phyloP scores from a whole-genome alignment of 306 rosid species.

The Luffa aegyptiaca region DNA sequence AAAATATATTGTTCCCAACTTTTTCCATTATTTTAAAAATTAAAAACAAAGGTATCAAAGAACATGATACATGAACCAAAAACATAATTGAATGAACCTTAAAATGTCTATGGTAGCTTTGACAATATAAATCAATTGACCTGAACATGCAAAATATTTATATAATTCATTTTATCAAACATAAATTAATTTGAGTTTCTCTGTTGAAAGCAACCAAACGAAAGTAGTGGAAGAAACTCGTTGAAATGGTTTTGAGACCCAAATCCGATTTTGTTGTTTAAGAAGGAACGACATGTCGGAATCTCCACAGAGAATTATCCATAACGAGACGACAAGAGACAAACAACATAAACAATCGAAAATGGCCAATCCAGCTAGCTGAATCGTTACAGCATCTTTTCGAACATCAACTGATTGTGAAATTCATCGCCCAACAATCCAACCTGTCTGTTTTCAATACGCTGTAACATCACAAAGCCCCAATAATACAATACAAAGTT shows the following conservation, averaged over 20 bases:
- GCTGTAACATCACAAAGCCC: not conserved
- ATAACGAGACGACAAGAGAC: not conserved
- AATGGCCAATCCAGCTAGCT: not conserved
- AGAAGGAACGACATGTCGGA: constrained; percentile 2
- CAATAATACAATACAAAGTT: not conserved
- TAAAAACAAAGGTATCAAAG: not conserved
- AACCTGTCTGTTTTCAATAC: not conserved
- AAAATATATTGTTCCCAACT: not conserved
- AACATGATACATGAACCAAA: not conserved
- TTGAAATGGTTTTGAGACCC: not conserved
- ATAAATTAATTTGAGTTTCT: not conserved
- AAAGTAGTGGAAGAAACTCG: not conserved
- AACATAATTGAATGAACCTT: not conserved
- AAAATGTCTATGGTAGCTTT: not conserved
- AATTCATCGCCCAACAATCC: not conserved
- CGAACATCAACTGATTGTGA: not conserved
- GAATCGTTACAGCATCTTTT: not conserved
- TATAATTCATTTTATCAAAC: not conserved
- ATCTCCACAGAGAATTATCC: constrained; percentile 1
- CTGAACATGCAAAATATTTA: not conserved
- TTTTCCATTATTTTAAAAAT: not conserved
- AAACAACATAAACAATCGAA: not conserved
- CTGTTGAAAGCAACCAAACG: not conserved
- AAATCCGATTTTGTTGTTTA: not conserved
- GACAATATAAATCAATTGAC: not conserved